Conservation (phyloP, 2,329 filamentous ascomycete genomes). For the Ophiostoma sp. region DNA sequence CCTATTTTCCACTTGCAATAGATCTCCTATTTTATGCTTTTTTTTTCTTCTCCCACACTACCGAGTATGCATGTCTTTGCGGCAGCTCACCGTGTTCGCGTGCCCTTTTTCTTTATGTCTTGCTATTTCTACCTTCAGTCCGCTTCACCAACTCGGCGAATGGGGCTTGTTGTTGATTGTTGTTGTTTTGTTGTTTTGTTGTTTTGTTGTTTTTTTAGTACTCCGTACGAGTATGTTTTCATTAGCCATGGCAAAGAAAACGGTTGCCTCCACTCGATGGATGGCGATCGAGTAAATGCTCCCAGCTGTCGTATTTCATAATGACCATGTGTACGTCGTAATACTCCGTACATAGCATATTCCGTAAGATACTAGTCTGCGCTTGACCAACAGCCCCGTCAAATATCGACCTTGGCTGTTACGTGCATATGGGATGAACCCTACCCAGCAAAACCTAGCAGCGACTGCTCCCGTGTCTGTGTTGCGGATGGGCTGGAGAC, state of each 20-base stretch:
- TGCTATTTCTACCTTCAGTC: neutral
- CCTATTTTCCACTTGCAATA: neutral
- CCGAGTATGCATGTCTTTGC: neutral
- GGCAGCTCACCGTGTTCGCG: neutral
- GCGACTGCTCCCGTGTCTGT: neutral
- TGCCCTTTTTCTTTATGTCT: neutral
- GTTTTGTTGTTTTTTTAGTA: neutral
- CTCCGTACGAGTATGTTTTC: neutral
- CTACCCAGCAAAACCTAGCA: neutral
- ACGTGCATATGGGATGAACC: slow-evolving; percentile 8
- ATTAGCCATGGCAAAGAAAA: neutral
- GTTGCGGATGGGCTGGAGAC: neutral
- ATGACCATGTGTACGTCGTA: neutral
- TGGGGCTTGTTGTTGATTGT: too few species aligned
- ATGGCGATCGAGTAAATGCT: neutral
- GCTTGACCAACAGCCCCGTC: too few species aligned
- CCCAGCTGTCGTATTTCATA: neutral
- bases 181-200: neutral
- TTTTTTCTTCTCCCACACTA: neutral
- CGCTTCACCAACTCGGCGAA: too few species aligned
- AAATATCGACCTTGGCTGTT: neutral
- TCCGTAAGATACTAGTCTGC: too few species aligned
- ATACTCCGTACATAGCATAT: too few species aligned
- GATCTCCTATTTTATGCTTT: neutral
- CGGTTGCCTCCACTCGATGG: neutral